These are phyloP conservation scores for Tetrapisispora nanseiensis DNA, from an alignment of 805 yeast species.

Conservation along the genomic window DNA sequence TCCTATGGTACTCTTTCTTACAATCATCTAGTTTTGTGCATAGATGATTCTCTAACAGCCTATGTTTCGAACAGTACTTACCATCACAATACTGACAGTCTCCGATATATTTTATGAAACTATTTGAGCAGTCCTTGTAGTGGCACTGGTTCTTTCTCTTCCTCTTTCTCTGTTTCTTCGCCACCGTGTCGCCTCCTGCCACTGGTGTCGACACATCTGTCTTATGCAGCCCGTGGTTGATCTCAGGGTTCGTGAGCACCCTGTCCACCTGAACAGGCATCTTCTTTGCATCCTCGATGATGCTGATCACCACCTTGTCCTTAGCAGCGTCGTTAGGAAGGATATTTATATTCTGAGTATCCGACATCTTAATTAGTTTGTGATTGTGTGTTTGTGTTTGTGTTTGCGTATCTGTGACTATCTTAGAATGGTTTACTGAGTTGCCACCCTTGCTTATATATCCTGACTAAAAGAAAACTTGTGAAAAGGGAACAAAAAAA, in stretches of 20 bases:
- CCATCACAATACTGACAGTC: constrained; percentile 80
- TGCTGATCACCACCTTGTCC: neutral
- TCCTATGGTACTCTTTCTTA: constrained; percentile 73
- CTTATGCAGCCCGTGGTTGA: neutral
- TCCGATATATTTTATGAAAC: constrained; percentile 59
- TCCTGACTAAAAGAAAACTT: neutral
- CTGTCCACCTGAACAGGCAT: neutral
- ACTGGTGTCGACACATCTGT: neutral
- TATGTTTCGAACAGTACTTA: constrained; percentile 77
- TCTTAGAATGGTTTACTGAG: no score
- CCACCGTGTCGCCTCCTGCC: neutral
- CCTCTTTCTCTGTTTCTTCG: neutral
- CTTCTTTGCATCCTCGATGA: neutral
- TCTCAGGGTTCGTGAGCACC: neutral
- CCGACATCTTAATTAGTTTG: neutral
- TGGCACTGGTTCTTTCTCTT: constrained; percentile 37
- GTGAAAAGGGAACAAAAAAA: no score
- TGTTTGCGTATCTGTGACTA: neutral
- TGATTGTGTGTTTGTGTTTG: neutral
- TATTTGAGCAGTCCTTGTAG: constrained; percentile 49
- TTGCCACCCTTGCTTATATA: neutral
- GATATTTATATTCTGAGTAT: constrained; percentile 1
- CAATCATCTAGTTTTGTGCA: constrained; percentile 72
- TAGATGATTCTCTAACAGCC: constrained; percentile 74
- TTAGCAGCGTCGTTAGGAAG: neutral